These are phyloP conservation scores for Diaporthe batatas DNA, from an alignment of 2,329 filamentous ascomycete genomes.

Conservation along the genomic window DNA sequence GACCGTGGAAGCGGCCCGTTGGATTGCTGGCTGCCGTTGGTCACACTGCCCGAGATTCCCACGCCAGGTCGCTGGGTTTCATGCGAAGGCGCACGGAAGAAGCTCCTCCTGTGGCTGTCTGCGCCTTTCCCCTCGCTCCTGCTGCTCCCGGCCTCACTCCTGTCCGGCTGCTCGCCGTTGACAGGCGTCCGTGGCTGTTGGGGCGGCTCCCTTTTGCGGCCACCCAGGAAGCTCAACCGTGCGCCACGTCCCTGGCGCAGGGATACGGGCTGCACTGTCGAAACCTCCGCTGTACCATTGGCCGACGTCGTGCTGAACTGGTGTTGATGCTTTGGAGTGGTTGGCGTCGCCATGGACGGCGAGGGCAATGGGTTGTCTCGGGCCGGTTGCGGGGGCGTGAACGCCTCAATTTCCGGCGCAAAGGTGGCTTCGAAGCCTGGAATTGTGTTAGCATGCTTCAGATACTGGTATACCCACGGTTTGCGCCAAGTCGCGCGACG, in stretches of 20 bases:
- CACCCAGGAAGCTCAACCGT: constrained; percentile 69
- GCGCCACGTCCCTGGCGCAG: constrained; percentile 64
- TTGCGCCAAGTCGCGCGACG: constrained; percentile 51
- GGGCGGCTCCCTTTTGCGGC: constrained; percentile 61
- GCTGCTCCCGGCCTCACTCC: constrained; percentile 52
- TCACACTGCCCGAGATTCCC: constrained; percentile 21
- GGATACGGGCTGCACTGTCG: constrained; percentile 64
- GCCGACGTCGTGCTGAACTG: constrained; percentile 52
- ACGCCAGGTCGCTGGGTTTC: constrained; percentile 44
- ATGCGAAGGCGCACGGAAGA: constrained; percentile 58
- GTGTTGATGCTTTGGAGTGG: constrained; percentile 48
- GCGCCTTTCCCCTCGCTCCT: constrained; percentile 45
- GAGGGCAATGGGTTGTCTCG: constrained; percentile 63
- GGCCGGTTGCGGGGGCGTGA: constrained; percentile 64
- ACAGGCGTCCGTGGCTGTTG: constrained; percentile 42
- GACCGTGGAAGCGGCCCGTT: constrained; percentile 30
- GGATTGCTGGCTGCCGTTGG: constrained; percentile 35
- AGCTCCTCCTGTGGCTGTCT: constrained; percentile 56
- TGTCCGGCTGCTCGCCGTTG: constrained; percentile 46
- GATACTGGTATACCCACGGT: neutral
- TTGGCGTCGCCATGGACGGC: constrained; percentile 56
- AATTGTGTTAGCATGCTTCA: constrained; percentile 39
- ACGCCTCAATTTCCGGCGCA: constrained; percentile 74
- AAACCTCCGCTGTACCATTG: constrained; percentile 61
- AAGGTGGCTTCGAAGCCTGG: constrained; percentile 74